Base-by-base conservation (phyloP, 768 basidiomycete genomes). In the Infundibulicybe gibba region DNA sequence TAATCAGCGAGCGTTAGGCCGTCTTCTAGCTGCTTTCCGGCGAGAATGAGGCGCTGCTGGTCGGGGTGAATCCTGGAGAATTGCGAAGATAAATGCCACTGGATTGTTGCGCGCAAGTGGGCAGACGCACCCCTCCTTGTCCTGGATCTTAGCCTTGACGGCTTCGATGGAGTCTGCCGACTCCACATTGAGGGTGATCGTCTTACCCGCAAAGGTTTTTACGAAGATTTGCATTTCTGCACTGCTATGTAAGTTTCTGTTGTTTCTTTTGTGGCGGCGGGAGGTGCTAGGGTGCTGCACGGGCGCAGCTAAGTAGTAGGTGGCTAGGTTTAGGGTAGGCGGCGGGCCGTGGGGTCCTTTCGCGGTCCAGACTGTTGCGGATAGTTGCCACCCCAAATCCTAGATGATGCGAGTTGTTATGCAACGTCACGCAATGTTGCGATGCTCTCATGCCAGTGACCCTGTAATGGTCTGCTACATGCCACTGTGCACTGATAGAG, bases 1-100 rank as follows among this genome's bases (percentile, higher is more conserved):
- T 84, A 84, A 53, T 81, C 81, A 16, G 78, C 77, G 6, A 83
- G 70, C 6, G 79, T 87, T 39, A 83, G 76, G 6, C 82, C 85
- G 60, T 90, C 87, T 61, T 87, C 85, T 32, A 90, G 75, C 64
- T 87, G 87, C 68, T 83, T 87, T 53, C 87, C 85, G 42, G 81
- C 82, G 51, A 85, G 89, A 68, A 88, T 85, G 17, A 88, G 62
- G 44, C 84, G 83, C 61, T 87, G 85, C 52, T 85, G 83, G 61
- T 85, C 79, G 9, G 92, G 93, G 49, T 91, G 93, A 54, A 95
- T 97, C 51, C 87, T 89, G 45, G 3, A 19, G 35, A 11, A 20
- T 34, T 17, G 10, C 10, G 14, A 50, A 6, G 41, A 32, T 50
- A n/a, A 13, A 37, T 13, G 14, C 41, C 44, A 32, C 33, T 15